phyloP scores from a whole-genome alignment of 441 rosid genomes.

The Francoa sonchifolia region DNA sequence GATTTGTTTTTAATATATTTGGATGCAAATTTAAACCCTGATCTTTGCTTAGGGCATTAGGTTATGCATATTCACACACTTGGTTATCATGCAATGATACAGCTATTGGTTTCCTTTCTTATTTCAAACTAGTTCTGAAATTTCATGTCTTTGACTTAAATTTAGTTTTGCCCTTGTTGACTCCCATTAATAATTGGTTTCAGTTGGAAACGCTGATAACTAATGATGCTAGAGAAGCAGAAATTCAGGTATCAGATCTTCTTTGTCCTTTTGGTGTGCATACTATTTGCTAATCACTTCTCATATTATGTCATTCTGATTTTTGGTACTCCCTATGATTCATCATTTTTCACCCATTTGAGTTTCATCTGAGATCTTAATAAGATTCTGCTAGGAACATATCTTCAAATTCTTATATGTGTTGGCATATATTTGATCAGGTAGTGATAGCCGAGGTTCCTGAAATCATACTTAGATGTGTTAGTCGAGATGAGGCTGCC shows the following conservation, averaged over 20 bases:
- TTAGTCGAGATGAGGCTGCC: conserved; percentile 96
- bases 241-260: conserved; percentile 59
- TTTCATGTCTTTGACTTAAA: background rate
- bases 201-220: conserved; percentile 81
- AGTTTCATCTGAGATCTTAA: background rate
- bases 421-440: conserved; percentile 23
- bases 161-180: conserved; percentile 13
- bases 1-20: too few species aligned
- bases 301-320: background rate
- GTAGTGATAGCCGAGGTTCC: conserved; percentile 81
- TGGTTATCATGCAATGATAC: too few species aligned
- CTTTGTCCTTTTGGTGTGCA: conserved; percentile 5
- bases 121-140: background rate
- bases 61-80: too few species aligned
- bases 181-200: conserved; percentile 16
- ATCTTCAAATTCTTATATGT: background rate
- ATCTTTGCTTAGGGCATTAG: too few species aligned
- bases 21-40: too few species aligned
- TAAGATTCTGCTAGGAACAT: too few species aligned
- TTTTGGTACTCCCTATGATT: background rate
- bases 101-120: background rate
- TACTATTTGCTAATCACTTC: conserved; percentile 5
- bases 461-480: conserved; percentile 88
- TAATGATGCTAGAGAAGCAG: conserved; percentile 61
- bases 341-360: background rate